phyloP scores from a whole-genome alignment of 768 basidiomycete species.

The Xerocomellus dryophilus region DNA sequence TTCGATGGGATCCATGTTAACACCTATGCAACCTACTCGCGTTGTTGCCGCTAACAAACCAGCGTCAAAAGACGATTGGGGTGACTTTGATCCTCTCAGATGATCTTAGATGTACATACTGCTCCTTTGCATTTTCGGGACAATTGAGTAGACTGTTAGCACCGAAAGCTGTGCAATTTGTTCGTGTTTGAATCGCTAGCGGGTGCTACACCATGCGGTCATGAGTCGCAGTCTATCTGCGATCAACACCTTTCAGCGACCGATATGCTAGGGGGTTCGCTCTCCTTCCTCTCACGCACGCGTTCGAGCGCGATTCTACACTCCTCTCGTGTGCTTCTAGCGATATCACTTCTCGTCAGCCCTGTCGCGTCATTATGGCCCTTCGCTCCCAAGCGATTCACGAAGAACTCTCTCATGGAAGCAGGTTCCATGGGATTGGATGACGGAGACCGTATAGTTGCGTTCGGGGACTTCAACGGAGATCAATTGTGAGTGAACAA shows the following conservation, averaged over 20 bases:
- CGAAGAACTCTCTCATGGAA: conserved; percentile 72
- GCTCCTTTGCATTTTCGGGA: background rate
- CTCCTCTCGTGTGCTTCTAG: conserved; percentile 9
- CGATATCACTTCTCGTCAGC: conserved; percentile 13
- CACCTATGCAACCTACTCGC: conserved; percentile 56
- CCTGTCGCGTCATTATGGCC: conserved; percentile 62
- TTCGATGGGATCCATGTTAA: conserved; percentile 52
- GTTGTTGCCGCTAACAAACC: conserved; percentile 40
- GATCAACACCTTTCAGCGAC: background rate
- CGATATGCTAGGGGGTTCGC: conserved; percentile 10
- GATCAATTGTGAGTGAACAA: conserved; percentile 78
- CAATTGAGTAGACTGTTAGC: no score
- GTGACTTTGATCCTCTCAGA: conserved; percentile 71
- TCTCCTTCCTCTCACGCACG: background rate
- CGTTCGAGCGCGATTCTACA: background rate
- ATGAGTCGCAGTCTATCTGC: conserved; percentile 2
- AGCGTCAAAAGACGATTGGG: conserved; percentile 66
- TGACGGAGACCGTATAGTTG: conserved; percentile 70
- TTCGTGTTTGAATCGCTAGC: conserved; percentile 23
- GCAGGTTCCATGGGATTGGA: conserved; percentile 79
- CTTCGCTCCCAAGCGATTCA: conserved; percentile 82
- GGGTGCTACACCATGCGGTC: background rate
- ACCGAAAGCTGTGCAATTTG: conserved; percentile 14
- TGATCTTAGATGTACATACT: conserved; percentile 13
- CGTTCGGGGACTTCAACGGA: conserved; percentile 94